Evolutionary conservation across 1,284 basidiomycete species (phyloP).

Genomic region (Rhizoctonia solani): DNA sequence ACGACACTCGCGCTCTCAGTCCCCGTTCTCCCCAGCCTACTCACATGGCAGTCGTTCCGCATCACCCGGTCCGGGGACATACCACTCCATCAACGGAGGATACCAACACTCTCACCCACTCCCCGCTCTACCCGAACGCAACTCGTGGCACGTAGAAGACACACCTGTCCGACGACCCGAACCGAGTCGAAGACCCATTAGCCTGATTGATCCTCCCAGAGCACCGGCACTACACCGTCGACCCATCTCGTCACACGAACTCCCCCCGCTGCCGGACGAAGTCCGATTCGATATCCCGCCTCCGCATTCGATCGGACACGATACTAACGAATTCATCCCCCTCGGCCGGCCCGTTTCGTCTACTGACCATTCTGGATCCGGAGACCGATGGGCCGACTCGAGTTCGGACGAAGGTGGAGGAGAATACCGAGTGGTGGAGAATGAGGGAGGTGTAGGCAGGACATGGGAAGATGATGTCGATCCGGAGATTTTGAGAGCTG

Average conservation of each 20-base stretch:
- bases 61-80: constrained; percentile 28
- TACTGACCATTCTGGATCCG: constrained; percentile 35
- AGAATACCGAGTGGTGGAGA: constrained; percentile 34
- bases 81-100: constrained; percentile 5
- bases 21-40: constrained; percentile 7
- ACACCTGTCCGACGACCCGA: constrained; percentile 12
- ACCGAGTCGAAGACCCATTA: background rate
- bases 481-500: constrained; percentile 20
- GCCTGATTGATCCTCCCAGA: background rate
- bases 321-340: constrained; percentile 8
- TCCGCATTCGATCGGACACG: constrained; percentile 51
- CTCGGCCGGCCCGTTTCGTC: constrained; percentile 32
- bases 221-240: background rate
- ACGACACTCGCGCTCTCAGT: background rate
- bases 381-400: constrained; percentile 48
- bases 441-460: constrained; percentile 58
- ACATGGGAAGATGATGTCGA: constrained; percentile 42
- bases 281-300: constrained; percentile 53
- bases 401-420: constrained; percentile 49
- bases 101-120: constrained; percentile 43
- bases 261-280: constrained; percentile 2
- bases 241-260: constrained; percentile 3
- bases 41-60: too few species aligned
- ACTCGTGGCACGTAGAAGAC: too few species aligned
- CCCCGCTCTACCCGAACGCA: constrained; percentile 30